Evolutionary conservation across 768 basidiomycete genomes (phyloP), one percentile per base, ranked within the genome.

Genomic region (Trametes cingulata): DNA sequence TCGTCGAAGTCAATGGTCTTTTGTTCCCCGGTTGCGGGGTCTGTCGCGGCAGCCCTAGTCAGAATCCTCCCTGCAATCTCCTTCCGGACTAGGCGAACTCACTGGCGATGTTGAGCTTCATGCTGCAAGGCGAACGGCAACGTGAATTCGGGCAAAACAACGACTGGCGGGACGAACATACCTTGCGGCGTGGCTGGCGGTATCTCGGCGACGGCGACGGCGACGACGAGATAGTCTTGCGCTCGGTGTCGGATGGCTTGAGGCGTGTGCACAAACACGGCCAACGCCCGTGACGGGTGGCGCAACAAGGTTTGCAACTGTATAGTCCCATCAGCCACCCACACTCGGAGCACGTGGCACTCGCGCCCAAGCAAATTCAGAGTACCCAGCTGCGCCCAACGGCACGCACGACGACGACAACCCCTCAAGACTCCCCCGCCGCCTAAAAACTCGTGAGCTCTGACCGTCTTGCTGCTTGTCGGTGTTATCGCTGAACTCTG

Each of bases 101-200:
- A 93, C 91, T 94, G 77, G 95, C 92, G 75, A 98, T 91, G 83
- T 96, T 96, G 80, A 97, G 80, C 87, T 97, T 96, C 95, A 97
- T 97, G 74, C 81, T 91, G 63, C 46, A 49, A 36, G 41, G 50
- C 48, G 8, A 52, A 27, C 15, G 15, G 33, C 24, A 13, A 6
- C 36, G 33, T 37, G 12, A 57, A 20, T 15, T 39, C 13, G 29
- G 13, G 8, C 65, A 48, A 29, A 71, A 69, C 43, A 77, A 74
- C 71, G 72, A 68, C 60, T 63, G 65, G 58, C 55, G 61, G 51
- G 10, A 33, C 58, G 63, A 52, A 57, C 68, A 70, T 74, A 73
- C 79, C 78, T 78, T 77, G 74, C 74, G 70, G 69, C 69, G 70
- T 73, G 53, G 46, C 40, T 64, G 65, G 62, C 67, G 60, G 65